Conservation (phyloP, 2,329 filamentous ascomycete genomes). For the Monascus ruber region DNA sequence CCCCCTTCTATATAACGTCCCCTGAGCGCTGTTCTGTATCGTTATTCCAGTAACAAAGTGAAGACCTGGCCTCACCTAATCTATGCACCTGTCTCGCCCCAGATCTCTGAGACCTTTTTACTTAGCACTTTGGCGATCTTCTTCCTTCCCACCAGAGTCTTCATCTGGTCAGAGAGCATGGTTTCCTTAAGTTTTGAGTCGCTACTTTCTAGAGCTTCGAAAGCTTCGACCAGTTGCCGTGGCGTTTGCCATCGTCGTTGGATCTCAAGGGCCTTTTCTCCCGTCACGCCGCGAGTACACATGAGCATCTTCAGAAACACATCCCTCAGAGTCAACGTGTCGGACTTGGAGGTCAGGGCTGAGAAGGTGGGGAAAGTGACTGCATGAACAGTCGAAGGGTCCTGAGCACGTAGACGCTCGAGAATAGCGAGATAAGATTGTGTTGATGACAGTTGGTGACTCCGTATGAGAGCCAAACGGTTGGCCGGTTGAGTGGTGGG, state of each 20-base stretch:
- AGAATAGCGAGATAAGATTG: constrained; percentile 57
- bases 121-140: constrained; percentile 57
- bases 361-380: constrained; percentile 63
- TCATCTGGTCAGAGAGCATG: constrained; percentile 48
- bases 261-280: constrained; percentile 68
- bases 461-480: constrained; percentile 53
- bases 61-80: background rate
- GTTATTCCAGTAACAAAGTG: background rate
- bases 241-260: constrained; percentile 70
- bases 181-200: constrained; percentile 44
- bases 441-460: constrained; percentile 44
- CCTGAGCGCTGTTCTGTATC: background rate
- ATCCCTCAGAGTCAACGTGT: constrained; percentile 61
- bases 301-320: constrained; percentile 77
- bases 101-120: constrained; percentile 59
- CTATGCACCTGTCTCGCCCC: constrained; percentile 37
- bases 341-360: constrained; percentile 62
- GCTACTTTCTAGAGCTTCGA: constrained; percentile 37
- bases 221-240: constrained; percentile 58
- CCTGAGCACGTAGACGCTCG: constrained; percentile 43
- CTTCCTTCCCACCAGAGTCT: constrained; percentile 52
- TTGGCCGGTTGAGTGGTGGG: constrained; percentile 5
- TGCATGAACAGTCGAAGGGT: constrained; percentile 41
- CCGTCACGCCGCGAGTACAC: constrained; percentile 63
- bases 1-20: too few species aligned